A percentile compares a stretch with the other conserved stretches of the same genome.
These are phyloP conservation scores for Casuarina cunninghamiana DNA, from an alignment of 306 rosid genomes.

Conservation along the genomic window DNA sequence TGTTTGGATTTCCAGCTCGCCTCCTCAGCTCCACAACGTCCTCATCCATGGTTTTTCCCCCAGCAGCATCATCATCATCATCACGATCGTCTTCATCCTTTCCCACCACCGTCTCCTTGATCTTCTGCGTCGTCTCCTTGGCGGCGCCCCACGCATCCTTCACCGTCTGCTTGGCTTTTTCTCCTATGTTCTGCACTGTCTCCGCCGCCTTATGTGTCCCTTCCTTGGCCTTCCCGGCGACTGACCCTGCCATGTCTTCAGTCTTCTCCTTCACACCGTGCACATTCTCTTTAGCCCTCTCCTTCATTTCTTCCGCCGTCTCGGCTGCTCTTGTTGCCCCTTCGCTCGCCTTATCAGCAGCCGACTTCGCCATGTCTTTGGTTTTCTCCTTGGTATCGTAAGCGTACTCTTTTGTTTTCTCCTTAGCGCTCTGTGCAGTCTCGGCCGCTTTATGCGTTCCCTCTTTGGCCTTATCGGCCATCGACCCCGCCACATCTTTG, in stretches of 20 bases:
- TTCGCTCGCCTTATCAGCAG: constrained; percentile 29
- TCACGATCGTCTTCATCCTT: constrained; percentile 36
- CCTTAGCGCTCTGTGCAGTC: constrained; percentile 17
- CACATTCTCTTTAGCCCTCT: constrained; percentile 15
- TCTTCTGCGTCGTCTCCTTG: constrained; percentile 47
- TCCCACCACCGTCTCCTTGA: constrained; percentile 64
- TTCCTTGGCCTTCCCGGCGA: constrained; percentile 21
- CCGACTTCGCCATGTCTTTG: constrained; percentile 9
- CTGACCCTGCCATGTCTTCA: constrained; percentile 24
- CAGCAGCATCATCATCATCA: constrained; percentile 14
- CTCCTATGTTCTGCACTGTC: constrained; percentile 37
- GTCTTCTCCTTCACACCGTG: constrained; percentile 38
- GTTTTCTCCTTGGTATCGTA: constrained; percentile 30
- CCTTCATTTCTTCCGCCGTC: constrained; percentile 8
- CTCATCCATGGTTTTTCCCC: constrained; percentile 30
- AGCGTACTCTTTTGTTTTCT: constrained; percentile 24
- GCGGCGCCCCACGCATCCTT: constrained; percentile 39
- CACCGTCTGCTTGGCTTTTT: constrained; percentile 37
- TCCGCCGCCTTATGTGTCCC: constrained; percentile 18
- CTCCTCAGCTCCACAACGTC: constrained; percentile 33
- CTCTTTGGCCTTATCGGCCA: constrained; percentile 24
- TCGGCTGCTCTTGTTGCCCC: constrained; percentile 7
- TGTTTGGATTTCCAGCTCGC: constrained; percentile 32
- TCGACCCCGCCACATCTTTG: constrained; percentile 8
- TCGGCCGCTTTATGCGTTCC: constrained; percentile 20